Base-by-base conservation (phyloP, 108 stramenopile species). In the Stephanodiscus triporus region DNA sequence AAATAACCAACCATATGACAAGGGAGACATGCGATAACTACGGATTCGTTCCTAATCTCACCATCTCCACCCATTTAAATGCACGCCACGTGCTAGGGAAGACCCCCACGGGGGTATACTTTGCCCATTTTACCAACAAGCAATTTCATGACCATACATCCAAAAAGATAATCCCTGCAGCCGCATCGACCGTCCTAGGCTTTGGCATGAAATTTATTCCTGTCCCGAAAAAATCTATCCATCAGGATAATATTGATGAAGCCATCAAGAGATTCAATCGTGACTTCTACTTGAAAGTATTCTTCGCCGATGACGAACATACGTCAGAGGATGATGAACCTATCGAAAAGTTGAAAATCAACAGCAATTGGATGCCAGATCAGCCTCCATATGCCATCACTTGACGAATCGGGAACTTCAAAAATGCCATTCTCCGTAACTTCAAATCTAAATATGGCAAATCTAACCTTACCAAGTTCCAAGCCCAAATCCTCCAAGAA, bases 71-170 rank as follows among this genome's bases (percentile, higher is more conserved):
- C n/a, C 20, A 23, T 29, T 30, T n/a, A 2, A 63, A 64, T 64
- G 63, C 73, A 45, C 19, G 14, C 29, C n/a, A 43, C 10, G 36
- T 37, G n/a, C 48, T 64, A 2, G 50, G 73, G 34, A 16, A 20
- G 2, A 74, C 37, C 9, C 9, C n/a, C 51, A 30, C 51, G 19
- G 26, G 23, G 45, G 9, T 16, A 1, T 74, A 74, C 65, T 53
- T 65, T 20, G 6, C 36, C 43, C 16, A 16, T 27, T 29, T 23
- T 2, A 49, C 14, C n/a, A 30, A 74, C 24, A 20, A 34, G 6
- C 45, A 68, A 24, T 76, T 76, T 20, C 76, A 76, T 61, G 68
- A 70, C 13, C 49, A 69, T 0, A 76, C 68, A 2, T 6, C 54
- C 3, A 24, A 27, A 0, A 69, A 64, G 2, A 10, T 37, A 19